Conservation (phyloP, 768 basidiomycete genomes). For the Suillus subluteus region DNA sequence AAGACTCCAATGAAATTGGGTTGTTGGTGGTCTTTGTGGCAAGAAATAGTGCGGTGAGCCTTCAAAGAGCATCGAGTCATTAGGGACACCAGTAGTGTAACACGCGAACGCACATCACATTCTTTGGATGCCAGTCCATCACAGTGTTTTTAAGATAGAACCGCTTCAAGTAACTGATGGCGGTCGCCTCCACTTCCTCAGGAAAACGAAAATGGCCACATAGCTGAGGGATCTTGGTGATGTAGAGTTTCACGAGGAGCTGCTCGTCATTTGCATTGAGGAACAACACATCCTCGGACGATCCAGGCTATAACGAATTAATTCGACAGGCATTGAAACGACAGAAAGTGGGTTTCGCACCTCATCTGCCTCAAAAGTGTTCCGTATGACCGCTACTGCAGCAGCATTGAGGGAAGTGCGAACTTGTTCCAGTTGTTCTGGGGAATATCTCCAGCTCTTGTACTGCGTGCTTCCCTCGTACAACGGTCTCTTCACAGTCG, state of each 20-base stretch:
- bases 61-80: slow-evolving; percentile 33
- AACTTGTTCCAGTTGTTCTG: slow-evolving; percentile 59
- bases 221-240: slow-evolving; percentile 82
- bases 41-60: slow-evolving; percentile 94
- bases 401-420: slow-evolving; percentile 72
- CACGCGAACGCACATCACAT: slow-evolving; percentile 80
- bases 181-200: slow-evolving; percentile 92
- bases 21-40: slow-evolving; percentile 98
- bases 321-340: slow-evolving; percentile 15
- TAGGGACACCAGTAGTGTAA: background rate
- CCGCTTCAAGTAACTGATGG: slow-evolving; percentile 88
- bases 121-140: slow-evolving; percentile 99
- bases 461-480: slow-evolving; percentile 84
- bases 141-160: slow-evolving; percentile 98
- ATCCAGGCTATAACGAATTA: slow-evolving; percentile 59
- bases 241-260: slow-evolving; percentile 86
- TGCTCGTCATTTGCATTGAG: slow-evolving; percentile 83
- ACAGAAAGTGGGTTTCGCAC: slow-evolving; percentile 40
- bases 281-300: slow-evolving; percentile 74
- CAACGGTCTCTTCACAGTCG: slow-evolving; percentile 41
- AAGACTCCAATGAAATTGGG: slow-evolving; percentile 85
- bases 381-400: slow-evolving; percentile 76
- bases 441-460: slow-evolving; percentile 88
- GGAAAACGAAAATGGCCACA: slow-evolving; percentile 87
- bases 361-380: slow-evolving; percentile 79